Conservation (phyloP, 164 flowering plant genomes). For the Platanus orientalis region DNA sequence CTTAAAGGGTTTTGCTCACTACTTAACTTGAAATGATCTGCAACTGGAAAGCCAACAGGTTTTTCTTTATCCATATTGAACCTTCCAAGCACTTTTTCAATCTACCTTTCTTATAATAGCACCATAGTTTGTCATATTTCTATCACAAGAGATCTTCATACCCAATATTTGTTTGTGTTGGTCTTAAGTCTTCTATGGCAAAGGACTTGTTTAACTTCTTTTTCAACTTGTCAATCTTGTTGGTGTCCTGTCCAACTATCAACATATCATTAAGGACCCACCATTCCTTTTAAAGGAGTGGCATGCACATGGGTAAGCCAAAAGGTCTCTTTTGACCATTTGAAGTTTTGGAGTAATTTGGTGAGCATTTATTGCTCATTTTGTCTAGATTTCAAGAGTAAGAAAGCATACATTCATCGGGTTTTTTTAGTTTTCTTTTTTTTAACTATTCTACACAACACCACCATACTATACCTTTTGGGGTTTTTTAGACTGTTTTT, state of each 20-base stretch:
- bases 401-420: no score
- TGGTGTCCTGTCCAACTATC: neutral
- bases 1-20: no score
- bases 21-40: slow-evolving; percentile 4
- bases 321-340: no score
- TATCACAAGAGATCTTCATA: slow-evolving; percentile 2
- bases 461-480: no score
- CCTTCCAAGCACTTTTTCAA: slow-evolving; percentile 3
- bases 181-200: slow-evolving; percentile 5
- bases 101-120: neutral
- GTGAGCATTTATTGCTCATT: no score
- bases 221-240: slow-evolving; percentile 4
- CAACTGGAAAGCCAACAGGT: neutral
- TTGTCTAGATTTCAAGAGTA: no score
- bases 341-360: no score
- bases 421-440: no score
- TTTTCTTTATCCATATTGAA: slow-evolving; percentile 3
- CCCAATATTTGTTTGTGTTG: neutral
- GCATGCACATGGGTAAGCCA: no score
- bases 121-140: neutral
- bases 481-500: no score
- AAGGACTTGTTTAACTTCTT: neutral
- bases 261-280: slow-evolving; percentile 6
- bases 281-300: no score
- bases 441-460: no score